phyloP scores from a whole-genome alignment of 2,329 filamentous ascomycete species.

The Sordariomycetes sp. region DNA sequence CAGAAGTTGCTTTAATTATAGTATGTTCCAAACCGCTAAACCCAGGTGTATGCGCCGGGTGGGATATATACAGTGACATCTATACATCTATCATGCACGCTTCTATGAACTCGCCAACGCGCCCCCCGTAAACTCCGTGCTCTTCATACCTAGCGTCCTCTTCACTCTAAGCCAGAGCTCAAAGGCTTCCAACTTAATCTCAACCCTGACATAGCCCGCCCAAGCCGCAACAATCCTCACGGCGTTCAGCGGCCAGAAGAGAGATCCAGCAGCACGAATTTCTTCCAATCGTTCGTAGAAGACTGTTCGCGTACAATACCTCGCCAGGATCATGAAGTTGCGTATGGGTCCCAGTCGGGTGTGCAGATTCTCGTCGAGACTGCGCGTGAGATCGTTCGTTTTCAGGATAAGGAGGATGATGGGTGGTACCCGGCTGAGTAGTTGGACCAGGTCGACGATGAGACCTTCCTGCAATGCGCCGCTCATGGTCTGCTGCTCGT shows the following conservation, averaged over 20 bases:
- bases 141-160: constrained; percentile 29
- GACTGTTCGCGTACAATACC: constrained; percentile 59
- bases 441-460: constrained; percentile 76
- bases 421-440: constrained; percentile 80
- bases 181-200: constrained; percentile 53
- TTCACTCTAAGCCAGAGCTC: constrained; percentile 52
- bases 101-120: constrained; percentile 7
- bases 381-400: constrained; percentile 92
- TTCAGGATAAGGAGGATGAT: constrained; percentile 94
- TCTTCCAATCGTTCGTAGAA: constrained; percentile 55
- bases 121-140: constrained; percentile 14
- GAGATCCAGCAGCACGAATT: constrained; percentile 40
- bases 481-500: constrained; percentile 83
- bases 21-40: too few species aligned
- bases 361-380: constrained; percentile 82
- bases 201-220: constrained; percentile 48
- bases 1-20: too few species aligned
- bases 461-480: constrained; percentile 79
- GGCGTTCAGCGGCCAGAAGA: constrained; percentile 50
- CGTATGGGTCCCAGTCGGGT: constrained; percentile 59
- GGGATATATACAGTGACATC: too few species aligned
- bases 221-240: constrained; percentile 46
- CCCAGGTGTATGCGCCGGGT: too few species aligned
- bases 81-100: too few species aligned
- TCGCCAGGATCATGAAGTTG: constrained; percentile 58